Evolutionary conservation across 140 eudicot genomes (phyloP).

Genomic region (Senecio squalidus): DNA sequence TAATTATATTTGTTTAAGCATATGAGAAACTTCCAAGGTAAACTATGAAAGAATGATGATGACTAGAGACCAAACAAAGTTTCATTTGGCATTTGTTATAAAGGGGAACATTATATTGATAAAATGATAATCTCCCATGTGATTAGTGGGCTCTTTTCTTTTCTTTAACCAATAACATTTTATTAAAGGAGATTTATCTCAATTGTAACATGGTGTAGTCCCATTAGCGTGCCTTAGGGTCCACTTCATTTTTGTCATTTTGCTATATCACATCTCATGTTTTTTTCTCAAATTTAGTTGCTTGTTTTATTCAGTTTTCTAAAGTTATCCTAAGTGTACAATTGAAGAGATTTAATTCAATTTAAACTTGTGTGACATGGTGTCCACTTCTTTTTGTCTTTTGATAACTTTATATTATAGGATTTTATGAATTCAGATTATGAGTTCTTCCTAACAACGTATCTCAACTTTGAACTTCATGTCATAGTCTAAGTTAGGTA

Average conservation of each 20-base stretch:
- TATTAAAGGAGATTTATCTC: slow-evolving; percentile 23
- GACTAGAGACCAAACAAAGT: slow-evolving; percentile 15
- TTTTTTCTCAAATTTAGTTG: slow-evolving; percentile 5
- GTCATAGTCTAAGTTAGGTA: slow-evolving; percentile 3
- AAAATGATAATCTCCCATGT: slow-evolving; percentile 28
- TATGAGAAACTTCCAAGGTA: slow-evolving; percentile 18
- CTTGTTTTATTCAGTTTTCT: background rate
- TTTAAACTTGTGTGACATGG: background rate
- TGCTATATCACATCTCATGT: slow-evolving; percentile 7
- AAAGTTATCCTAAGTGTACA: background rate
- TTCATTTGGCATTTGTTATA: slow-evolving; percentile 26
- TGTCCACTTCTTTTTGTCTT: slow-evolving; percentile 3
- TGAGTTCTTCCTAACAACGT: no score
- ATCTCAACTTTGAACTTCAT: no score
- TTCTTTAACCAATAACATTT: slow-evolving; percentile 23
- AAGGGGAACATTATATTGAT: slow-evolving; percentile 21
- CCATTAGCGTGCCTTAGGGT: slow-evolving; percentile 27
- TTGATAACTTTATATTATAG: background rate
- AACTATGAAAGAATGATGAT: slow-evolving; percentile 20
- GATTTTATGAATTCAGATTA: background rate
- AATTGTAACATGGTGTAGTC: slow-evolving; percentile 31
- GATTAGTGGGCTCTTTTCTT: slow-evolving; percentile 35
- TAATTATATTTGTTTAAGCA: slow-evolving; percentile 13
- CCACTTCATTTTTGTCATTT: slow-evolving; percentile 28
- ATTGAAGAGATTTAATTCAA: background rate